These are phyloP conservation scores for Azolla pinnata DNA, from an alignment of 75 land plant genomes.

Conservation along the genomic window DNA sequence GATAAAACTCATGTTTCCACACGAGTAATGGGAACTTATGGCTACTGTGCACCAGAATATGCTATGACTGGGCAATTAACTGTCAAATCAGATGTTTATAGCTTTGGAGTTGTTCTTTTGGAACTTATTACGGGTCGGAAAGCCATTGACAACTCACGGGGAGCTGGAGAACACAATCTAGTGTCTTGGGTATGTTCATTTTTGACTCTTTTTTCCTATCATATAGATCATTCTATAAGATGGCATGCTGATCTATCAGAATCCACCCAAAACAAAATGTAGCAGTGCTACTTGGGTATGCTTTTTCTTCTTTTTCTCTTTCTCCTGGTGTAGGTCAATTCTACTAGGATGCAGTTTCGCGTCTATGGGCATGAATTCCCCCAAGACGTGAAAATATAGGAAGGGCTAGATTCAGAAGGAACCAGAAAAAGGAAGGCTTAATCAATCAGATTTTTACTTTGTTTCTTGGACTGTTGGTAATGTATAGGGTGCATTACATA, in stretches of 20 bases:
- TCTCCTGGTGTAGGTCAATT: too few relatives aligned
- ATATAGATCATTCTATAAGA: background rate
- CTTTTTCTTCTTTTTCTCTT: too few relatives aligned
- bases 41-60: constrained; percentile 78
- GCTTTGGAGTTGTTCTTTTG: constrained; percentile 68
- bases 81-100: constrained; percentile 67
- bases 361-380: too few relatives aligned
- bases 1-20: constrained; percentile 67
- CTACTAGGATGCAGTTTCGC: too few relatives aligned
- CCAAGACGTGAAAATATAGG: too few relatives aligned
- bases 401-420: too few relatives aligned
- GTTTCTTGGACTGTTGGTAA: background rate
- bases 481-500: background rate
- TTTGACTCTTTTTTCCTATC: background rate
- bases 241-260: background rate
- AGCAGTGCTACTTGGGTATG: too few relatives aligned
- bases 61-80: constrained; percentile 76
- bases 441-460: too few relatives aligned
- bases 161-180: constrained; percentile 60
- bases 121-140: constrained; percentile 61
- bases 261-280: background rate
- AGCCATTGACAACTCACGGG: constrained; percentile 57
- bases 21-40: constrained; percentile 68
- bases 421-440: too few relatives aligned
- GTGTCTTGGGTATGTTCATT: constrained; percentile 32